These are phyloP conservation scores for Xerocomellus chrysenteron DNA, from an alignment of 768 basidiomycete genomes.

Conservation along the genomic window DNA sequence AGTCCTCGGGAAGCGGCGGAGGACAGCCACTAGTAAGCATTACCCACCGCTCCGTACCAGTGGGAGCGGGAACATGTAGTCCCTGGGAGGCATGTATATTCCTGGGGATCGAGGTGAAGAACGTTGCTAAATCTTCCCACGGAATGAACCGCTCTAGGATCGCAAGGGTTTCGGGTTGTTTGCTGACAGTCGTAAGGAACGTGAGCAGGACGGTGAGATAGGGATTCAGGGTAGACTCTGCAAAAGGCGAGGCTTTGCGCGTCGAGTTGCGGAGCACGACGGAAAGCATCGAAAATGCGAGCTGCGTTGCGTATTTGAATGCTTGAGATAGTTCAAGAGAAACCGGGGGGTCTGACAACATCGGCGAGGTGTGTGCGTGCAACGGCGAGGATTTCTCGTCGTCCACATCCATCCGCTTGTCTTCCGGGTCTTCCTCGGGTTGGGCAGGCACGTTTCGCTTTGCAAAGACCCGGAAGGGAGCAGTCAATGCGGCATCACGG, in stretches of 20 bases:
- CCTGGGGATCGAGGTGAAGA: slow-evolving; percentile 61
- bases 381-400: slow-evolving; percentile 38
- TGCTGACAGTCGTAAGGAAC: slow-evolving; percentile 77
- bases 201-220: slow-evolving; percentile 87
- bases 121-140: slow-evolving; percentile 72
- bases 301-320: slow-evolving; percentile 72
- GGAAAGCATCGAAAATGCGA: slow-evolving; percentile 77
- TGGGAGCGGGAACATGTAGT: slow-evolving; percentile 30
- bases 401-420: slow-evolving; percentile 66
- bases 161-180: slow-evolving; percentile 57
- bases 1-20: slow-evolving; percentile 86
- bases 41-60: slow-evolving; percentile 51
- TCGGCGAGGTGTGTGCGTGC: slow-evolving; percentile 24
- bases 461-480: slow-evolving; percentile 49
- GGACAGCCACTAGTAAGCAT: slow-evolving; percentile 70
- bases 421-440: slow-evolving; percentile 40
- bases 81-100: slow-evolving; percentile 49
- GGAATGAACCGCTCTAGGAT: slow-evolving; percentile 78
- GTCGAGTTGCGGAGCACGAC: slow-evolving; percentile 65
- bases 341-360: slow-evolving; percentile 29
- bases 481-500: slow-evolving; percentile 35
- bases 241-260: slow-evolving; percentile 58
- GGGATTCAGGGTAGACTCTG: slow-evolving; percentile 66
- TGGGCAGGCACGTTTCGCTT: slow-evolving; percentile 41
- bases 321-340: slow-evolving; percentile 54